Evolutionary conservation across 352 stramenopile genomes (phyloP).

Genomic region (Globisporangium ultimum): DNA sequence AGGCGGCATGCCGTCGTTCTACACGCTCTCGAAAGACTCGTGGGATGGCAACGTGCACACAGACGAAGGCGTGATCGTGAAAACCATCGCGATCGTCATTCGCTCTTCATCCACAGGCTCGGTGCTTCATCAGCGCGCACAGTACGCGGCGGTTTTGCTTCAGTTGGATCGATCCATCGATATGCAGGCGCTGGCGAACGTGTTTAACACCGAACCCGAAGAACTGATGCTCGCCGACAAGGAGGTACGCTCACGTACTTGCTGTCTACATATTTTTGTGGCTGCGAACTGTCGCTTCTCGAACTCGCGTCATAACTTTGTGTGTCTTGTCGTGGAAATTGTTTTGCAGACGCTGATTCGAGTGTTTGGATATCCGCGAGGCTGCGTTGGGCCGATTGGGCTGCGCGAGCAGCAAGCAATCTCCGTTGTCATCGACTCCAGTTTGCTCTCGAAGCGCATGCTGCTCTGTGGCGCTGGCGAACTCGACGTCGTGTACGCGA

Average conservation of each 20-base stretch:
- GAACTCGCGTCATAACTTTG: too few relatives aligned
- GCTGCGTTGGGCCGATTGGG: conserved; percentile 60
- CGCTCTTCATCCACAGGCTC: conserved; percentile 7
- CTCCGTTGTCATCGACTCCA: conserved; percentile 50
- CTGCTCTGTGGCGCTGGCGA: conserved; percentile 53
- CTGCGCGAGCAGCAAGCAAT: conserved; percentile 44
- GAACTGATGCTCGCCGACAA: conserved; percentile 44
- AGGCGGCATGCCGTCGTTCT: conserved; percentile 16
- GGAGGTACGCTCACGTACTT: conserved; percentile 25
- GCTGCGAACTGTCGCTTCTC: too few relatives aligned
- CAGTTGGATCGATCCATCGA: conserved; percentile 48
- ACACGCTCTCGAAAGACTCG: conserved; percentile 14
- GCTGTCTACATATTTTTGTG: too few relatives aligned
- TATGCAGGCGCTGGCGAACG: conserved; percentile 31
- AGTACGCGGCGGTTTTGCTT: conserved; percentile 51
- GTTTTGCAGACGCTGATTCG: conserved; percentile 41
- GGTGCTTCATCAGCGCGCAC: background rate
- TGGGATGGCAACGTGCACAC: conserved; percentile 14
- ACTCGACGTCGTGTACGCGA: conserved; percentile 46
- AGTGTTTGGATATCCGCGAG: conserved; percentile 63
- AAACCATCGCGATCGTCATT: conserved; percentile 57
- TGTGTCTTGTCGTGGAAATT: background rate
- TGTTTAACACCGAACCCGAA: conserved; percentile 20
- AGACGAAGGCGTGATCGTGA: conserved; percentile 40
- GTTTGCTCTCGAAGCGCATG: conserved; percentile 17